Evolutionary conservation across 192 early-diverging fungal genomes (phyloP).

Genomic region (Lobosporangium transversale): DNA sequence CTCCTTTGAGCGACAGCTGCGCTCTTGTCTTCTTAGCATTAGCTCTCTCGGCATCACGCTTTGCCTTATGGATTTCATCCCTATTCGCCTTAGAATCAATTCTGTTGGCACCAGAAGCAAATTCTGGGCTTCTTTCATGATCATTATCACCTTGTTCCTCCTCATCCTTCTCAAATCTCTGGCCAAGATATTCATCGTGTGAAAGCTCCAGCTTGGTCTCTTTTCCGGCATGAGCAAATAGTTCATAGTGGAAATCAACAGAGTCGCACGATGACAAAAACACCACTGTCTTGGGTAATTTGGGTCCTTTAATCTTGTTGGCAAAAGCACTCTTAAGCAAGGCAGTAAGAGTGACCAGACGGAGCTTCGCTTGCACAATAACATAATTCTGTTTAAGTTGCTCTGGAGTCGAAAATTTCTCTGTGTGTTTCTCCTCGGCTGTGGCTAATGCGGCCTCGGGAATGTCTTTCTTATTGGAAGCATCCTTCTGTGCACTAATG

Average conservation of each 20-base stretch:
- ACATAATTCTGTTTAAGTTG: slow-evolving; percentile 91
- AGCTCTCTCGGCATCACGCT: slow-evolving; percentile 60
- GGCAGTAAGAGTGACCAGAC: slow-evolving; percentile 86
- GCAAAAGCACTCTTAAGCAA: slow-evolving; percentile 69
- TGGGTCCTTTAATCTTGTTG: slow-evolving; percentile 18
- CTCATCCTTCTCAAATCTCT: slow-evolving; percentile 55
- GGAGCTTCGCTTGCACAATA: slow-evolving; percentile 89
- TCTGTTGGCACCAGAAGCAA: slow-evolving; percentile 48
- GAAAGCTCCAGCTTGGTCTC: slow-evolving; percentile 45
- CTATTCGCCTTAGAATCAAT: slow-evolving; percentile 32
- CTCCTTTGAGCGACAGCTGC: slow-evolving; percentile 57
- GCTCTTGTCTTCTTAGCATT: slow-evolving; percentile 51
- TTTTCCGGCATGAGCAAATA: slow-evolving; percentile 75
- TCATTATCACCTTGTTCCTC: slow-evolving; percentile 57
- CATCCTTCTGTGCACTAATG: slow-evolving; percentile 71
- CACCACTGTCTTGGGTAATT: slow-evolving; percentile 82
- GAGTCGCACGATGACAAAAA: slow-evolving; percentile 94
- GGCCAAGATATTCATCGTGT: slow-evolving; percentile 48
- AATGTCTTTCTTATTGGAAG: slow-evolving; percentile 40
- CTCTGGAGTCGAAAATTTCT: slow-evolving; percentile 77
- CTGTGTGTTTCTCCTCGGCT: slow-evolving; percentile 45
- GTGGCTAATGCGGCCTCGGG: slow-evolving; percentile 47
- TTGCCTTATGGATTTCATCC: slow-evolving; percentile 57
- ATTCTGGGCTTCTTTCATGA: slow-evolving; percentile 48
- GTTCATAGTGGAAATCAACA: slow-evolving; percentile 94